Percentiles rank a stretch among this genome's conserved stretches.
Evolutionary conservation across 2,329 filamentous ascomycete genomes (phyloP).

Genomic region (Endocalyx cinctus): DNA sequence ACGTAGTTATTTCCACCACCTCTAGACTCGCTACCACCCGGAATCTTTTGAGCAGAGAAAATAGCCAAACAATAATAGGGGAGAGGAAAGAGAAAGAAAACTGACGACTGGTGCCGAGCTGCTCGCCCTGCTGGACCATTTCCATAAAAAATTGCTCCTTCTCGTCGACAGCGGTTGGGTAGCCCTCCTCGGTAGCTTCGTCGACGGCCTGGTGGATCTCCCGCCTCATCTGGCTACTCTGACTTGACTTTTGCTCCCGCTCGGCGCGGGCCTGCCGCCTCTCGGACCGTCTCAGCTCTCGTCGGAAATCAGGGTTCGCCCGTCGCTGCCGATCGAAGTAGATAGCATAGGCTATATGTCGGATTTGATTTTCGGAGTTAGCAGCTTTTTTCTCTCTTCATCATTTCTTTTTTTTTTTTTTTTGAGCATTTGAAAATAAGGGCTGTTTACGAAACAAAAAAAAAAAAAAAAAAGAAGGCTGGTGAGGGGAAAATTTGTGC

Average conservation of each 20-base stretch:
- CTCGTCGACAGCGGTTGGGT: slow-evolving; percentile 85
- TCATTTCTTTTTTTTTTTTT: too few relatives aligned
- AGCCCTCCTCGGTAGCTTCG: slow-evolving; percentile 83
- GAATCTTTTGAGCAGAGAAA: too few relatives aligned
- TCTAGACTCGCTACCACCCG: too few relatives aligned
- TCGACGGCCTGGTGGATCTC: slow-evolving; percentile 72
- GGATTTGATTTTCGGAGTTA: too few relatives aligned
- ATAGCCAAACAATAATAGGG: too few relatives aligned
- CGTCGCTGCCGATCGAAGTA: slow-evolving; percentile 68
- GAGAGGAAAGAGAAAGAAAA: too few relatives aligned
- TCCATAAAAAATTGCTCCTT: slow-evolving; percentile 96
- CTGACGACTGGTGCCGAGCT: slow-evolving; percentile 76
- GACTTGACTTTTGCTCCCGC: slow-evolving; percentile 67
- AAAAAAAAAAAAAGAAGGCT: neutral
- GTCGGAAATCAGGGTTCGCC: slow-evolving; percentile 60
- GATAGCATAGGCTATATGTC: slow-evolving; percentile 53
- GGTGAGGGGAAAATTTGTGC: neutral
- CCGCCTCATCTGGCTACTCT: slow-evolving; percentile 63
- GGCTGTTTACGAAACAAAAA: slow-evolving; percentile 7
- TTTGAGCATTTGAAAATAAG: slow-evolving; percentile 1
- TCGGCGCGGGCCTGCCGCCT: slow-evolving; percentile 66
- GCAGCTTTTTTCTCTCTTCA: too few relatives aligned
- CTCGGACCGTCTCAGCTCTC: slow-evolving; percentile 68
- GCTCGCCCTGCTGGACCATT: slow-evolving; percentile 85
- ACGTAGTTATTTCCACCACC: too few relatives aligned